A percentile compares a stretch with the other conserved stretches of the same genome.
phyloP scores from a whole-genome alignment of 169 alveolate genomes.

The Eimeria maxima region DNA sequence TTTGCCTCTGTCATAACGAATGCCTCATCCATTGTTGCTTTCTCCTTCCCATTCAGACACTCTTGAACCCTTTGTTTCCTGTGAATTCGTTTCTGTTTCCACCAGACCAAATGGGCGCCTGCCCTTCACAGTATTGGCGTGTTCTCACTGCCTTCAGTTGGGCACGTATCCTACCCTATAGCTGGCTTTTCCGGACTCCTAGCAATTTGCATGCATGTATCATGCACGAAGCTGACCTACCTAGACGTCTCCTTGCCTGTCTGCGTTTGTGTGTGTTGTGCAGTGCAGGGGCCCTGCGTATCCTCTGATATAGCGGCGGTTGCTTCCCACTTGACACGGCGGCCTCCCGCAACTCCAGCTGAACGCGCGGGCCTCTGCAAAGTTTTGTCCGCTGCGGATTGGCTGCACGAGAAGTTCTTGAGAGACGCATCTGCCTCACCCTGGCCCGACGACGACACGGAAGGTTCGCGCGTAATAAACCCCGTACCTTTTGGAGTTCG shows the following conservation, averaged over 20 bases:
- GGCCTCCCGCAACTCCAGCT: conserved; percentile 67
- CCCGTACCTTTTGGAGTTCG: background rate
- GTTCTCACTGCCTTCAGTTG: background rate
- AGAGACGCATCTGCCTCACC: conserved; percentile 30
- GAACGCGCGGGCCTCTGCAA: conserved; percentile 82
- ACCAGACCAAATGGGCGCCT: background rate
- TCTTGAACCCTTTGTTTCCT: too few relatives aligned
- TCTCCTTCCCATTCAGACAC: background rate
- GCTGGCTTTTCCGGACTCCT: background rate
- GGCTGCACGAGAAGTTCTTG: conserved; percentile 80
- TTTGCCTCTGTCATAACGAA: background rate
- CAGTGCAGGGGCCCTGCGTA: background rate
- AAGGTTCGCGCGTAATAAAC: background rate
- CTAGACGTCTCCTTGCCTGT: background rate
- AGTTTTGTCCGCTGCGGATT: conserved; percentile 66
- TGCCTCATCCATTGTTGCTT: background rate
- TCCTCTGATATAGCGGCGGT: background rate
- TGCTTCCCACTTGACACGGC: background rate
- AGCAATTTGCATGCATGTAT: background rate
- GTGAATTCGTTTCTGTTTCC: background rate
- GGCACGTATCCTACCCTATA: background rate
- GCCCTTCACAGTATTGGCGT: background rate
- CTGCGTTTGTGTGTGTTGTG: background rate
- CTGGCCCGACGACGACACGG: conserved; percentile 31
- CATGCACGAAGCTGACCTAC: background rate